A percentile compares a stretch with the other conserved stretches of the same genome.
These are phyloP conservation scores for Thalassiosira allenii DNA, from an alignment of 352 stramenopile species.

Conservation along the genomic window DNA sequence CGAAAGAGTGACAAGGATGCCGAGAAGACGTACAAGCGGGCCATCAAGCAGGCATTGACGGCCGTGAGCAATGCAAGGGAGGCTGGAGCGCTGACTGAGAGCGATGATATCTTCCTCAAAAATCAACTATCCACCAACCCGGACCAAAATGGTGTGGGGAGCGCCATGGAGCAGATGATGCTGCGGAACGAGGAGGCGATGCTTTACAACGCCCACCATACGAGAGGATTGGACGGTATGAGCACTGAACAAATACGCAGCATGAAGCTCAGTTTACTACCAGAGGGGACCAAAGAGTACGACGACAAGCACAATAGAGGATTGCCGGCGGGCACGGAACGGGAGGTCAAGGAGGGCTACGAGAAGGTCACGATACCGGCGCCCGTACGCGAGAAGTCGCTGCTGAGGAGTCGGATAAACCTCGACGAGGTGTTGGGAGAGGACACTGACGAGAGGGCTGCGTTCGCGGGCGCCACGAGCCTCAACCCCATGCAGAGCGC, in stretches of 20 bases:
- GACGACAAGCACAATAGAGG: slow-evolving; percentile 57
- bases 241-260: slow-evolving; percentile 27
- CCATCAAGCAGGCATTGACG: slow-evolving; percentile 67
- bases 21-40: slow-evolving; percentile 76
- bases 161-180: slow-evolving; percentile 45
- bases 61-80: slow-evolving; percentile 69
- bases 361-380: slow-evolving; percentile 88
- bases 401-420: slow-evolving; percentile 64
- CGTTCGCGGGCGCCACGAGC: slow-evolving; percentile 86
- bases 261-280: slow-evolving; percentile 59
- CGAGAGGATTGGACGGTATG: slow-evolving; percentile 57
- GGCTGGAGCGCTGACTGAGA: slow-evolving; percentile 69
- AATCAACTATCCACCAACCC: slow-evolving; percentile 5
- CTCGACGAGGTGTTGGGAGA: slow-evolving; percentile 75
- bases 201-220: slow-evolving; percentile 20
- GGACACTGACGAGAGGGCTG: slow-evolving; percentile 60
- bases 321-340: slow-evolving; percentile 73
- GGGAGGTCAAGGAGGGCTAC: slow-evolving; percentile 83
- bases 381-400: slow-evolving; percentile 60
- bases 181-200: slow-evolving; percentile 37
- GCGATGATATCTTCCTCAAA: slow-evolving; percentile 41
- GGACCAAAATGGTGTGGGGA: slow-evolving; percentile 37
- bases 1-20: slow-evolving; percentile 67
- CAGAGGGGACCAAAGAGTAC: slow-evolving; percentile 73
- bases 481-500: slow-evolving; percentile 98